Percentiles rank a stretch among this genome's conserved stretches.
Conservation (phyloP, 129 eudicot species). For the Erigeron canadensis region DNA sequence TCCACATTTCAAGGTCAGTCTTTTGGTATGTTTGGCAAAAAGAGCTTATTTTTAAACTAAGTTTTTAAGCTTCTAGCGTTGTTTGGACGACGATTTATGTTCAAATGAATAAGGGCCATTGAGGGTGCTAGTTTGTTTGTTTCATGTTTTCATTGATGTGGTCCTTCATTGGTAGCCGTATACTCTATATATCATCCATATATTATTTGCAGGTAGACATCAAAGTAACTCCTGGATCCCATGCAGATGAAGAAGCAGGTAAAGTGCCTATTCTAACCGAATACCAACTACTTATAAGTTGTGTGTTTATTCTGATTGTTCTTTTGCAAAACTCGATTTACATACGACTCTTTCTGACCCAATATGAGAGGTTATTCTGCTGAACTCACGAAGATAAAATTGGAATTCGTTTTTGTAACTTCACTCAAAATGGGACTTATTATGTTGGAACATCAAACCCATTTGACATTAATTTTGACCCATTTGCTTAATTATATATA, state of each 20-base stretch:
- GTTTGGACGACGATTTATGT: too few species aligned
- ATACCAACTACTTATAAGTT: not conserved
- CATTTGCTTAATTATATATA: not conserved
- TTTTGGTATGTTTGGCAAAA: too few species aligned
- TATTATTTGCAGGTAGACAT: slow-evolving; percentile 64
- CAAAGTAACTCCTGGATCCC: slow-evolving; percentile 91
- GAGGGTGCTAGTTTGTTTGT: not conserved
- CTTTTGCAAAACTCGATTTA: not conserved
- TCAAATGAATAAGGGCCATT: too few species aligned
- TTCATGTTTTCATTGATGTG: not conserved
- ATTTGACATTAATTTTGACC: not conserved
- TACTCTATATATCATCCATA: slow-evolving; percentile 4
- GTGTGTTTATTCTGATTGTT: slow-evolving; percentile 7
- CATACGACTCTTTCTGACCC: not conserved
- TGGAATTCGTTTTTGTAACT: not conserved
- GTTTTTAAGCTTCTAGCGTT: too few species aligned
- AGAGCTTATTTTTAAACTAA: too few species aligned
- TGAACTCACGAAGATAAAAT: not conserved
- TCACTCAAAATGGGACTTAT: not conserved
- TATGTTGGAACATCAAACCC: not conserved
- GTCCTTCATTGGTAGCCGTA: slow-evolving; percentile 6
- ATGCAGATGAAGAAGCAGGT: slow-evolving; percentile 93
- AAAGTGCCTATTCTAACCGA: not conserved
- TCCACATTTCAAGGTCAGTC: slow-evolving; percentile 71
- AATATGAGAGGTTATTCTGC: not conserved